phyloP scores from a whole-genome alignment of 1,284 basidiomycete genomes.

The Farysia itapuensis region DNA sequence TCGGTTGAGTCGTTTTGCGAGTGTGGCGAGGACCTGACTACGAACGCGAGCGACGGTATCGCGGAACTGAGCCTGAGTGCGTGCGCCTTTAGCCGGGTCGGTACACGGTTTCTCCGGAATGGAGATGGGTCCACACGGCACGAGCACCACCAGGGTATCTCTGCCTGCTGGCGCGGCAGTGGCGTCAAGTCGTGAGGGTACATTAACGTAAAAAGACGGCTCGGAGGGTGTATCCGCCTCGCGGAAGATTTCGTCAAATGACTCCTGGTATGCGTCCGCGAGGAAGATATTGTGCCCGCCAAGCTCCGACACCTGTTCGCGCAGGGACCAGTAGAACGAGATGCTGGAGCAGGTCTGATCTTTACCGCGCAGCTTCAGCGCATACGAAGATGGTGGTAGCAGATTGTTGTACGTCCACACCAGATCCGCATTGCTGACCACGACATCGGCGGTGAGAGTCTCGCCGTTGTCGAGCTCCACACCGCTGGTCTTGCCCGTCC shows the following conservation, averaged over 20 bases:
- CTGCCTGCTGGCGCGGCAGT: slow-evolving; percentile 59
- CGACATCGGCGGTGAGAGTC: slow-evolving; percentile 62
- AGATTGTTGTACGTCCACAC: slow-evolving; percentile 64
- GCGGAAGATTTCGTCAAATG: slow-evolving; percentile 65
- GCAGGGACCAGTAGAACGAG: slow-evolving; percentile 66
- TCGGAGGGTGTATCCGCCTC: slow-evolving; percentile 63
- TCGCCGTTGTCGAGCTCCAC: slow-evolving; percentile 62
- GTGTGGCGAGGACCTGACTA: slow-evolving; percentile 43
- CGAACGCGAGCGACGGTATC: slow-evolving; percentile 30
- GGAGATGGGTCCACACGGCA: slow-evolving; percentile 60
- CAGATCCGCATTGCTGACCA: slow-evolving; percentile 65
- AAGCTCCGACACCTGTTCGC: slow-evolving; percentile 61
- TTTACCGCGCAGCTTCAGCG: slow-evolving; percentile 46
- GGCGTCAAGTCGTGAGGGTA: slow-evolving; percentile 62
- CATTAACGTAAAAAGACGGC: slow-evolving; percentile 66
- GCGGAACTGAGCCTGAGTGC: slow-evolving; percentile 32
- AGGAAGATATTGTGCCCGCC: slow-evolving; percentile 63
- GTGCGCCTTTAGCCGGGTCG: slow-evolving; percentile 30
- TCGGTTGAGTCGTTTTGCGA: slow-evolving; percentile 38
- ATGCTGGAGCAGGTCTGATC: slow-evolving; percentile 64
- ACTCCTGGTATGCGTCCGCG: slow-evolving; percentile 62
- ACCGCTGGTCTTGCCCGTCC: slow-evolving; percentile 52
- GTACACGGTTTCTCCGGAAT: slow-evolving; percentile 34
- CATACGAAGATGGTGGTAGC: slow-evolving; percentile 59
- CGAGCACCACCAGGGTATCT: slow-evolving; percentile 61